Evolutionary conservation across 495 filamentous ascomycete species (phyloP).

Genomic region (Penicillium tannophilum): DNA sequence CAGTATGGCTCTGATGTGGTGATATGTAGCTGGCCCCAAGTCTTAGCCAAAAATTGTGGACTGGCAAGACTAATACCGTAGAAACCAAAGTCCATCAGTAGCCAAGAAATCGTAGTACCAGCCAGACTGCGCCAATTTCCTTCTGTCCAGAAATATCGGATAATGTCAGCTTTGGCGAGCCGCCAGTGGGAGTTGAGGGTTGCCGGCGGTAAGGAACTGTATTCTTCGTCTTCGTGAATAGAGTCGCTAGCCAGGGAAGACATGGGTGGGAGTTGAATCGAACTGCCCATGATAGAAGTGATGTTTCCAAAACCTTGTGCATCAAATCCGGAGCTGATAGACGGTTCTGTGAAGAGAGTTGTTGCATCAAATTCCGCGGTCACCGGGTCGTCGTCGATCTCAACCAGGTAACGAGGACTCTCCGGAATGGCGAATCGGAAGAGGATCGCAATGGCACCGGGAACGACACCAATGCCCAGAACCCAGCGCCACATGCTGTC

Average conservation of each 20-base stretch:
- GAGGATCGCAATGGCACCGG: conserved; percentile 58
- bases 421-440: conserved; percentile 66
- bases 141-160: conserved; percentile 51
- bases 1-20: conserved; percentile 33
- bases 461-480: conserved; percentile 61
- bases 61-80: conserved; percentile 57
- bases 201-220: conserved; percentile 29
- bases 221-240: conserved; percentile 28
- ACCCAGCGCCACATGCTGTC: conserved; percentile 63
- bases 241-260: conserved; percentile 33
- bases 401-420: conserved; percentile 57
- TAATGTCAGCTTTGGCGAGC: conserved; percentile 42
- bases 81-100: conserved; percentile 58
- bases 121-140: conserved; percentile 55
- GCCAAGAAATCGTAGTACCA: conserved; percentile 52
- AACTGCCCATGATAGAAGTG: conserved; percentile 12
- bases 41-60: conserved; percentile 44
- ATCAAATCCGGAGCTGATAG: conserved; percentile 21
- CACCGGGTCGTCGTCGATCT: conserved; percentile 51
- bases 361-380: conserved; percentile 51
- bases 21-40: conserved; percentile 44
- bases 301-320: conserved; percentile 11
- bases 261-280: conserved; percentile 26
- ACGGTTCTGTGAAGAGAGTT: conserved; percentile 36
- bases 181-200: conserved; percentile 50